These are phyloP conservation scores for Malus sylvestris DNA, from an alignment of 306 rosid genomes.

Conservation along the genomic window DNA sequence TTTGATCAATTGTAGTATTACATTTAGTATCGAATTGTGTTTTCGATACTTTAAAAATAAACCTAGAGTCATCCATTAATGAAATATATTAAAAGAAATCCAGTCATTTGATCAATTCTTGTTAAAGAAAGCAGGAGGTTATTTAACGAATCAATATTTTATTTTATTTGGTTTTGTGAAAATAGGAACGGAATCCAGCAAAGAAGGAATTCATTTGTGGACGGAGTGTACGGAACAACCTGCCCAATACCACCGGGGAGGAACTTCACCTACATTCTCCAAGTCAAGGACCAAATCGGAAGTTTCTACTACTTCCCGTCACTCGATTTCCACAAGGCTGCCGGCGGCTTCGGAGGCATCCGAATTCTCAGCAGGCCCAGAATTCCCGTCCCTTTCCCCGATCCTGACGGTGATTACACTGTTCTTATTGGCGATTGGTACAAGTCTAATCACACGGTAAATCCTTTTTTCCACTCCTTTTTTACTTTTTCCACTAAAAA, in stretches of 20 bases:
- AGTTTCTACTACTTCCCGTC: slow-evolving; percentile 92
- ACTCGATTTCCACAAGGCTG: slow-evolving; percentile 91
- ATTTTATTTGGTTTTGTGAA: neutral
- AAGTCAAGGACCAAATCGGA: slow-evolving; percentile 96
- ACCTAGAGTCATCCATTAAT: too few species aligned
- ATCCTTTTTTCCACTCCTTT: neutral
- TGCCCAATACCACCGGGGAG: slow-evolving; percentile 92
- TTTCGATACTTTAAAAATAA: too few species aligned
- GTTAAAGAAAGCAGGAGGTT: neutral
- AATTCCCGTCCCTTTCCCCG: slow-evolving; percentile 91
- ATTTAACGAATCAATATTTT: neutral
- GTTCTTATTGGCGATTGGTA: slow-evolving; percentile 95
- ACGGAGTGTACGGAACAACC: slow-evolving; percentile 84
- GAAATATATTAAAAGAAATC: too few species aligned
- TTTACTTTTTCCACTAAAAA: neutral
- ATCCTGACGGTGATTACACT: slow-evolving; percentile 81
- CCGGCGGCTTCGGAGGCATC: slow-evolving; percentile 95
- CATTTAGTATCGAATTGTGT: accelerated
- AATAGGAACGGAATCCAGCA: slow-evolving; percentile 82
- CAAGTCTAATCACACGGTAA: slow-evolving; percentile 84
- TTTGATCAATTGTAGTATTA: too few species aligned
- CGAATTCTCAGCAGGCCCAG: slow-evolving; percentile 91
- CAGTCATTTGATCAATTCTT: too few species aligned
- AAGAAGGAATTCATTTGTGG: slow-evolving; percentile 85
- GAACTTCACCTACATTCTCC: slow-evolving; percentile 89